Base-by-base conservation (phyloP, 2,329 filamentous ascomycete genomes). In the Celoporthe dispersa region DNA sequence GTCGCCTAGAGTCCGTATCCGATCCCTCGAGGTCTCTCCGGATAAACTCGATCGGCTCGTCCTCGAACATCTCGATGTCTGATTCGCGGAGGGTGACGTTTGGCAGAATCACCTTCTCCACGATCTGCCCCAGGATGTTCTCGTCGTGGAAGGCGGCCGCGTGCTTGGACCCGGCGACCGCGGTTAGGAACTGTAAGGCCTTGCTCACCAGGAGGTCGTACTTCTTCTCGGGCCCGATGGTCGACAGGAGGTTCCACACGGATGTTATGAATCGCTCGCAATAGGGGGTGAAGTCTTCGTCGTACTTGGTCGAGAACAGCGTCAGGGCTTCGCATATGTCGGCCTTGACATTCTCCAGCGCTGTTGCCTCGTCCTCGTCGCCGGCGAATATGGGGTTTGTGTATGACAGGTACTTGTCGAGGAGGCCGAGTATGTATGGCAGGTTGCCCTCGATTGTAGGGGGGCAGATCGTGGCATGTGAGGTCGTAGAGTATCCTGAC, bases 31-130 rank as follows among this genome's bases (percentile, higher is more conserved):
- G 85, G 80, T 99, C 96, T 76, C 94, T 89, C 73, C 96, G 89
- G 77, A 99, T 99, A 78, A 97, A 99, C 80, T 99, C 96, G 74
- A 99, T 99, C 0, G 96, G 96, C 83, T 99, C 97, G 78, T 99
- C 97, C 79, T 99, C 96, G 75, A 99, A 98, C 74, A 97, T 87
- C 79, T 99, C 96, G 68, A 97, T 88, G 74, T 99, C 97, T 0
- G 94, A 96, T 77, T 98, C 96, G 74, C 97, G 90, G 71, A 99
- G 84, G 22, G 92, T 92, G 70, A 99, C 89, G 77, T 99, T 99
- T 12, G 96, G 95, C 73, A 99, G 83, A 69, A 99, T 93, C 70
- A 98, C 96, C 82, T 97, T 97, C 79, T 98, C 94, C 12, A 98
- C 93, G 67, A 99, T 93, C 79, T 97, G 92, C 25, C 90, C 90